Percentiles rank a stretch among this genome's conserved stretches.
phyloP scores from a whole-genome alignment of 371 early-diverging fungal genomes.

The Zychaea mexicana region DNA sequence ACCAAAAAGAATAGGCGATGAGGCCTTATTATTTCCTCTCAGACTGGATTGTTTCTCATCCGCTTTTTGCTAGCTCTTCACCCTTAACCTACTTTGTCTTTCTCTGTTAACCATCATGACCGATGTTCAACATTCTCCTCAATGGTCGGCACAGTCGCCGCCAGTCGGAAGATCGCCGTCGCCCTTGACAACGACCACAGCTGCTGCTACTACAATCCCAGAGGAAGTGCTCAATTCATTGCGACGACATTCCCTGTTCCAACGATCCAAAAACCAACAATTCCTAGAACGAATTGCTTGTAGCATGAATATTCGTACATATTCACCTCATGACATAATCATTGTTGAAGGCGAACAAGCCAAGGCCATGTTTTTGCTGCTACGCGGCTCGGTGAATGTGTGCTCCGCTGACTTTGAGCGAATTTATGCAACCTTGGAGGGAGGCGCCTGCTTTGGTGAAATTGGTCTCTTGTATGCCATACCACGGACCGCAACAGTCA shows the following conservation, averaged over 20 bases:
- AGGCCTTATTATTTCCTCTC: neutral
- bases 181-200: neutral
- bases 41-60: too few species aligned
- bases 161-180: neutral
- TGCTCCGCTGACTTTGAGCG: slow-evolving; percentile 77
- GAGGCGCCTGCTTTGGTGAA: slow-evolving; percentile 80
- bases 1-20: neutral
- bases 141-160: neutral
- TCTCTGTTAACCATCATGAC: neutral
- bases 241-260: slow-evolving; percentile 47
- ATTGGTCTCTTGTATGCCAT: slow-evolving; percentile 84
- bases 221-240: slow-evolving; percentile 36
- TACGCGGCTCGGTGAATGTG: slow-evolving; percentile 81
- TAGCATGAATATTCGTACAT: slow-evolving; percentile 55
- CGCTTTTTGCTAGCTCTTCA: neutral
- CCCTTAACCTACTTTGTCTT: neutral
- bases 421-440: slow-evolving; percentile 68
- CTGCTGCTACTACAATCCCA: neutral
- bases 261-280: slow-evolving; percentile 39
- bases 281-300: slow-evolving; percentile 41
- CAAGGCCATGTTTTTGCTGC: slow-evolving; percentile 84
- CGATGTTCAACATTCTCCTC: neutral
- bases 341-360: slow-evolving; percentile 76
- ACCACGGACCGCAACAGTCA: slow-evolving; percentile 81
- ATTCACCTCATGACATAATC: slow-evolving; percentile 62